Evolutionary conservation across 257 asterid genomes (phyloP).

Genomic region (Solanum corneliomulleri): DNA sequence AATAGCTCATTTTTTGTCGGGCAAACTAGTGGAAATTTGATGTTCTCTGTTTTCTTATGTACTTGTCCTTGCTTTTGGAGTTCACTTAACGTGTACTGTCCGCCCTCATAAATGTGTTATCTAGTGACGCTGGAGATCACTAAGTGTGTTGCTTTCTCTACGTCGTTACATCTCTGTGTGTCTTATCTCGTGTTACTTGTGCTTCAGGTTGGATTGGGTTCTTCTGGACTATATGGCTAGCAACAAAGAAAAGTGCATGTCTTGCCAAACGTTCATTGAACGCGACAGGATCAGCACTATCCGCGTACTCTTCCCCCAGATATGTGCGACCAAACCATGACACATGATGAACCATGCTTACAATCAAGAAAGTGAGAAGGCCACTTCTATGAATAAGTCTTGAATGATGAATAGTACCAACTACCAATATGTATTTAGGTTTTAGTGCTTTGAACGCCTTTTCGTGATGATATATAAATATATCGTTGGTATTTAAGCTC

Average conservation of each 20-base stretch:
- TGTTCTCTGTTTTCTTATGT: neutral
- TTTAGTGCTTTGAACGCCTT: neutral
- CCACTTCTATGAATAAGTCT: neutral
- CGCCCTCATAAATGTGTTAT: neutral
- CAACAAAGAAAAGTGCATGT: conserved; percentile 27
- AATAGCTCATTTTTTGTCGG: neutral
- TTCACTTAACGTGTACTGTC: neutral
- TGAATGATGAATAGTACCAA: neutral
- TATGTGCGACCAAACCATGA: conserved; percentile 2
- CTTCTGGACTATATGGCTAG: conserved; percentile 50
- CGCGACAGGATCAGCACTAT: conserved; percentile 51
- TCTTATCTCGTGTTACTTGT: neutral
- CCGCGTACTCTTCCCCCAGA: conserved; percentile 41
- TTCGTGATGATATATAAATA: neutral
- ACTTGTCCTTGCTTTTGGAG: neutral
- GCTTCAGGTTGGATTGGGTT: conserved; percentile 79
- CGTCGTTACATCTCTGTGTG: neutral
- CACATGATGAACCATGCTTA: neutral
- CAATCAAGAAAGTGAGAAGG: neutral
- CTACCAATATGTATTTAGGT: neutral
- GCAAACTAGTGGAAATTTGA: neutral
- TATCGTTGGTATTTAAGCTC: neutral
- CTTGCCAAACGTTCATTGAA: conserved; percentile 47
- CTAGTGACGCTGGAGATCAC: neutral
- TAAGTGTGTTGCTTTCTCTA: neutral